Percentiles rank a stretch among this genome's conserved stretches.
Conservation (phyloP, 1,284 basidiomycete genomes). For the Ganoderma lucidum region DNA sequence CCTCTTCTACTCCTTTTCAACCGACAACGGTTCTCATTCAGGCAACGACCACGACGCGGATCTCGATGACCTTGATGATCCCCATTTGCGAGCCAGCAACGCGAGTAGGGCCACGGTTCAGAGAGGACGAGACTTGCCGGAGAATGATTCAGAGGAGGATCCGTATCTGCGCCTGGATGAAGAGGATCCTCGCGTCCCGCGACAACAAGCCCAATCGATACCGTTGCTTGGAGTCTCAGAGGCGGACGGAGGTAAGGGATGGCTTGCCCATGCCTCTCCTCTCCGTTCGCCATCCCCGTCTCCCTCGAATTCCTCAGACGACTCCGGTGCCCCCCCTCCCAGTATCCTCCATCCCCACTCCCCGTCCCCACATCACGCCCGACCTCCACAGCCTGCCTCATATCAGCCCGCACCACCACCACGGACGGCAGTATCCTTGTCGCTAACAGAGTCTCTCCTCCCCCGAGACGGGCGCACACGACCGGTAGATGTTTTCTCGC, state of each 20-base stretch:
- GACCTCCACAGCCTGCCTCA: constrained; percentile 35
- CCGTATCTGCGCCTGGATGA: constrained; percentile 79
- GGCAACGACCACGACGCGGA: constrained; percentile 57
- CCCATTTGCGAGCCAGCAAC: constrained; percentile 64
- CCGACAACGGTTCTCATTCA: constrained; percentile 69
- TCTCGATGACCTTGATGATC: constrained; percentile 76
- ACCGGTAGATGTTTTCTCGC: constrained; percentile 71
- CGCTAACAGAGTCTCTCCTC: constrained; percentile 75
- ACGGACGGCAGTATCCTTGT: constrained; percentile 57
- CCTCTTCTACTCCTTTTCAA: constrained; percentile 84
- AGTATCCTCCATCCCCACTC: constrained; percentile 41
- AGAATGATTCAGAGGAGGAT: constrained; percentile 63
- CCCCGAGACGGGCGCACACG: constrained; percentile 70
- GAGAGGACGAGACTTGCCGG: constrained; percentile 41
- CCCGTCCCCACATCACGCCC: constrained; percentile 37
- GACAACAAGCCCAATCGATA: constrained; percentile 54
- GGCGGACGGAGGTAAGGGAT: constrained; percentile 58
- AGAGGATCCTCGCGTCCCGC: constrained; percentile 50
- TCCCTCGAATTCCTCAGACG: constrained; percentile 55
- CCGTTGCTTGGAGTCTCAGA: constrained; percentile 55
- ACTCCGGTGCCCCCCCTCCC: constrained; percentile 52
- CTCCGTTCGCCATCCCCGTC: constrained; percentile 58
- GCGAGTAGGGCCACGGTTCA: constrained; percentile 40
- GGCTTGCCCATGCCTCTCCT: constrained; percentile 72
- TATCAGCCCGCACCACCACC: constrained; percentile 43